Conservation (phyloP, 2,329 filamentous ascomycete genomes). For the Pestalotiopsis sp. region DNA sequence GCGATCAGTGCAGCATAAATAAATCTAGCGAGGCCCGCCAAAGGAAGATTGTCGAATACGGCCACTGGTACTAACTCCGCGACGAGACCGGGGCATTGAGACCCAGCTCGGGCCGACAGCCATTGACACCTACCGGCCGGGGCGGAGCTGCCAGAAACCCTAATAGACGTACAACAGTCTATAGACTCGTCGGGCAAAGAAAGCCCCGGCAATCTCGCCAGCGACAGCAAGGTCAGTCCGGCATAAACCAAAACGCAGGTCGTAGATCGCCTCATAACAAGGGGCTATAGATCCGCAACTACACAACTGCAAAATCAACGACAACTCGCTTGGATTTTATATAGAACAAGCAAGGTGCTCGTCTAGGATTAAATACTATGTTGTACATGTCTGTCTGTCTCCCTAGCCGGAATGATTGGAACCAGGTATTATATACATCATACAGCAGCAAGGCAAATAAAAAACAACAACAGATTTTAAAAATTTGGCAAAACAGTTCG, state of each 20-base stretch:
- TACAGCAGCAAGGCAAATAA: no score
- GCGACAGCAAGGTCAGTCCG: constrained; percentile 55
- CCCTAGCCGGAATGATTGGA: no score
- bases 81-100: constrained; percentile 32
- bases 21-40: constrained; percentile 28
- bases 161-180: constrained; percentile 45
- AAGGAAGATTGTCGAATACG: constrained; percentile 45
- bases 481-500: no score
- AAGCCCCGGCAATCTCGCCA: constrained; percentile 38
- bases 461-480: no score
- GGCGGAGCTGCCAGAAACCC: constrained; percentile 39
- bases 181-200: constrained; percentile 49
- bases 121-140: constrained; percentile 33
- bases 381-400: no score
- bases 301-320: constrained; percentile 28
- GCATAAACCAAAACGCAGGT: constrained; percentile 50
- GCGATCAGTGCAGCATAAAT: no score
- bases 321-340: constrained; percentile 8
- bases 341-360: no score
- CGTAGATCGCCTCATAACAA: constrained; percentile 52
- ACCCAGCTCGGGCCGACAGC: constrained; percentile 40
- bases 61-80: constrained; percentile 40
- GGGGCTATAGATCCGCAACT: constrained; percentile 30
- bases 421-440: no score
- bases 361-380: no score